Evolutionary conservation across 2,329 filamentous ascomycete genomes (phyloP), one percentile per base, ranked within the genome.

Genomic region (Fusarium irregulare): DNA sequence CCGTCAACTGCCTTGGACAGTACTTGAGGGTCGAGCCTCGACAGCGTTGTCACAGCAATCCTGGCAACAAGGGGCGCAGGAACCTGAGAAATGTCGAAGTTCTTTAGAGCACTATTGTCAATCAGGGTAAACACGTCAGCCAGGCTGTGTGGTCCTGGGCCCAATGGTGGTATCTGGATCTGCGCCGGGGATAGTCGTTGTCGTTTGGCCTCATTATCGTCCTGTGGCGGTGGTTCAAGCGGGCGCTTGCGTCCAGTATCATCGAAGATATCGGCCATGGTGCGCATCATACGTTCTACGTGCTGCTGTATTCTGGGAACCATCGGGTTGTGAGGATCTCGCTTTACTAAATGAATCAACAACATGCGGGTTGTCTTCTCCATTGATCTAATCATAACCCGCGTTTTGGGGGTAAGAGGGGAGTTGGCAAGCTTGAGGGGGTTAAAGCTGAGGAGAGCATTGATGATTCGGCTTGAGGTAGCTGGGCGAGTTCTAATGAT

Each of bases 311-410:
- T 96, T 66, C 93, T 91, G 1, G 86, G 87, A 23, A 88, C 86
- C 56, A 94, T 84, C 1, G 93, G 90, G 72, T 94, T 92, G 58
- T 92, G 92, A 4, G 93, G 92, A 73, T 96, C 94, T 75, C 94
- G 94, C 82, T 95, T 95, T 72, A 92, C 85, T 56, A 97, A 84
- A 80, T 98, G 94, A 56, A 94, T 87, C 41, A 98, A 85, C 48
- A 99, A 83, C 72, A 94, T 89, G 74, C 94, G 89, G 5, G 92
- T 92, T 25, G 96, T 99, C 77, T 97, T 93, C 79, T 98, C 95
- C 89, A 99, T 96, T 7, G 95, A 98, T 80, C 91, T 93, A 66
- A 97, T 87, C 74, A 95, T 89, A 64, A 99, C 91, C 73, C 92
- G 93, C 51, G 88, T 87, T 76, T 90, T 93, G 4, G 93, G 87